phyloP scores from a whole-genome alignment of 257 asterid species.

The Rhazya stricta region DNA sequence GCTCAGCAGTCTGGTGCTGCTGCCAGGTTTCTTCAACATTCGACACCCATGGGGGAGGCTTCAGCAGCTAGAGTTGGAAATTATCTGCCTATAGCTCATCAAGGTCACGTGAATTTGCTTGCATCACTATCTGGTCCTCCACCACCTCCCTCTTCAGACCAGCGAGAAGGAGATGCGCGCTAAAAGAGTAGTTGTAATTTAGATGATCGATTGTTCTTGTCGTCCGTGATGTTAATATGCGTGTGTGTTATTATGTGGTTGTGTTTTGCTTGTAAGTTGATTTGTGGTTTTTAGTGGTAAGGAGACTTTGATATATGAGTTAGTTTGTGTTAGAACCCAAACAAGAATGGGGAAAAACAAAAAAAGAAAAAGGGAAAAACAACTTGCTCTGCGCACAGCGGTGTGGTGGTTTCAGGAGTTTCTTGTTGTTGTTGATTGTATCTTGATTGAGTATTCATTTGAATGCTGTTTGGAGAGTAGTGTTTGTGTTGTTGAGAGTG shows the following conservation, averaged over 20 bases:
- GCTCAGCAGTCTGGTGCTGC: constrained; percentile 28
- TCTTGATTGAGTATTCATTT: constrained; percentile 19
- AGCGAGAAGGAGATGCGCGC: constrained; percentile 64
- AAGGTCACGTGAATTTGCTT: constrained; percentile 89
- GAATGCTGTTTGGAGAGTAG: constrained; percentile 15
- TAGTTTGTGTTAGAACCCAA: constrained; percentile 11
- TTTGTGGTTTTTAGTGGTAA: constrained; percentile 16
- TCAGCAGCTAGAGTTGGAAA: constrained; percentile 96
- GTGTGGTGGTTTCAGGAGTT: constrained; percentile 15
- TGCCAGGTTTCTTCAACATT: constrained; percentile 77
- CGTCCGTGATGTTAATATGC: constrained; percentile 16
- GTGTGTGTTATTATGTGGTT: constrained; percentile 11
- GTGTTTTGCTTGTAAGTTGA: constrained; percentile 17
- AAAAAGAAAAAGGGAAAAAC: neutral
- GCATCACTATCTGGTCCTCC: constrained; percentile 77
- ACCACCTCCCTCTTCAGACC: constrained; percentile 54
- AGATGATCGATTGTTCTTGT: constrained; percentile 12
- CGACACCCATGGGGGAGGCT: constrained; percentile 71
- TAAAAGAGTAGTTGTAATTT: constrained; percentile 25
- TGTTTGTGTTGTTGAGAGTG: constrained; percentile 9
- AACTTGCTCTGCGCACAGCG: constrained; percentile 9
- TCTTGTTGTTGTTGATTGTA: constrained; percentile 12
- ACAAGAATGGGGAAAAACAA: neutral
- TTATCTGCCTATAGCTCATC: constrained; percentile 84
- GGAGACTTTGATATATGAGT: constrained; percentile 11